Base-by-base conservation (phyloP, 345 rosid species). In the Turritis glabra region DNA sequence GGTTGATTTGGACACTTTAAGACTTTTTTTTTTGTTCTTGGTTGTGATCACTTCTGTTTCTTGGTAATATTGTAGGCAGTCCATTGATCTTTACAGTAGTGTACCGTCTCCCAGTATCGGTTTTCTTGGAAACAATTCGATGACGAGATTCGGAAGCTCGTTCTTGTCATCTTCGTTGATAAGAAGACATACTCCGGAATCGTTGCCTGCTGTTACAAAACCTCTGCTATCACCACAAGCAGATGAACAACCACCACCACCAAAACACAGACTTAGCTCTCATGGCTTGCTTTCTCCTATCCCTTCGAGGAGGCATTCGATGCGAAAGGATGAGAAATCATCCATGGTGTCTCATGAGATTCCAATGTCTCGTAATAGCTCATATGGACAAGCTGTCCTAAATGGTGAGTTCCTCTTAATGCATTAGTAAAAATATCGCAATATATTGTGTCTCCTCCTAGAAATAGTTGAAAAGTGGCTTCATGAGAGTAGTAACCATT, bases 31-130 rank as follows among this genome's bases (percentile, higher is more conserved):
- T 48, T 1, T 26, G 55, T 27, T 78, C 72, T 21, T 51, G n/a
- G n/a, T n/a, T n/a, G n/a, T n/a, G n/a, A n/a, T n/a, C n/a, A n/a
- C n/a, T n/a, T n/a, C n/a, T n/a, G n/a, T n/a, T 27, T 78, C 72
- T 21, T 51, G 73, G 71, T 54, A 15, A 72, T 70, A 14, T 82
- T 71, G 58, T 84, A 94, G 98, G 88, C 96, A 92, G 67, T 95
- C 99, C 8, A 95, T 95, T 50, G 98, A 95, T 75, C 80, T 95
- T 14, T 92, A 92, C 54, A 87, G 92, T 64, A 95, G 97, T 68
- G 96, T 95, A 50, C 94, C 90, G 7, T 95, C 99, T 41, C 99
- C 97, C 1, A 84, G 40, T 57, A 82, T 95, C 3, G 85, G 85
- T 2, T 82, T 95, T 70, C 74, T 95, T 23, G 93, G 89, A 22